Base-by-base conservation (phyloP, 495 filamentous ascomycete species). In the Neurospora tetrasperma region DNA sequence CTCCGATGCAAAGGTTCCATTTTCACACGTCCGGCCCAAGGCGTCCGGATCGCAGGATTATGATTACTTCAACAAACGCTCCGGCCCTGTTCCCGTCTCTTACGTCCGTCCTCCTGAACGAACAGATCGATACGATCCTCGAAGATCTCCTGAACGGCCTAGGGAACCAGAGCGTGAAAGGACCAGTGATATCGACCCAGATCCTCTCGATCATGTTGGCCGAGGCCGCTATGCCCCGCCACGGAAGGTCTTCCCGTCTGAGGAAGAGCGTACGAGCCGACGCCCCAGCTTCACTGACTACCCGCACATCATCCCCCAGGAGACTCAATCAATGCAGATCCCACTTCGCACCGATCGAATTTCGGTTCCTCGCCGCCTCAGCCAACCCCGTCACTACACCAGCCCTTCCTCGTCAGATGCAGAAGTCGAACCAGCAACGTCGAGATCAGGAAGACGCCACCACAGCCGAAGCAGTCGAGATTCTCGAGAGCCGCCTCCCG, bases 101-200 rank as follows among this genome's bases (percentile, higher is more conserved):
- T 76, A 76, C 59, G 76, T 80, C 5, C 77, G 48, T 40, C 73
- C 73, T 16, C 41, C 73, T 23, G 73, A 54, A 46, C 77, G 78
- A 8, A 76, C 75, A 8, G 79, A 80, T 69, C 71, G 76, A 5
- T 78, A 8, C 71, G 77, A 42, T 42, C 43, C 8, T 42, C 74
- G 38, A 71, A 79, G 59, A 75, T 71, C 41, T 75, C 42, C 76
- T 76, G 66, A 82, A 39, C 78, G 71, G 20, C 71, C 77, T 14
- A 73, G 76, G 9, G 75, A 80, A 6, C 77, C 76, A 2, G 81
- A 81, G 10, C 75, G 77, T 44, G 78, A 82, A 41, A 75, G 75
- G 41, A 78, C 79, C 54, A 71, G 74, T 31, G 75, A 78, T 20
- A 75, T 77, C 18, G 79, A 80, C 18, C 71, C 66, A 2, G 75